Evolutionary conservation across 2,329 filamentous ascomycete genomes (phyloP).

Genomic region (Sporothrix schenckii): DNA sequence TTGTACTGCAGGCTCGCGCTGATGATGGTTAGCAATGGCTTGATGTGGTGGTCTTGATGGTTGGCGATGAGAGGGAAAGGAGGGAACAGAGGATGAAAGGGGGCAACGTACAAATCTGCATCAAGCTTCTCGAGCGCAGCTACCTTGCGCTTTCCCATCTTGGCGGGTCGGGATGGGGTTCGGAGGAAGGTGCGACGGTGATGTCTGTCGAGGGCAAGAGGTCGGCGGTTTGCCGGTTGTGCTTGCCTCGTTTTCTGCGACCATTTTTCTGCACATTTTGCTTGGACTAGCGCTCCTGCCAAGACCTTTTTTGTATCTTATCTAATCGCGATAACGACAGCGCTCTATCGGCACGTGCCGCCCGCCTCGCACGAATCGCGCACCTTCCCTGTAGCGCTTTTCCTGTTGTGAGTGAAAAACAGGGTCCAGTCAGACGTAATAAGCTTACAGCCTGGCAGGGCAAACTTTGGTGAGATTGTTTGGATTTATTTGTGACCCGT

Average conservation of each 20-base stretch:
- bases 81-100: slow-evolving; percentile 26
- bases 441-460: neutral
- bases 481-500: neutral
- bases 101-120: slow-evolving; percentile 65
- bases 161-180: slow-evolving; percentile 14
- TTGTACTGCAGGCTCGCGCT: slow-evolving; percentile 88
- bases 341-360: slow-evolving; percentile 24
- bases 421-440: slow-evolving; percentile 1
- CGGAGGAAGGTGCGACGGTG: slow-evolving; percentile 7
- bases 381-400: neutral
- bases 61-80: neutral
- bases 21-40: slow-evolving; percentile 42
- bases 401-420: neutral
- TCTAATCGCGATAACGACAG: slow-evolving; percentile 30
- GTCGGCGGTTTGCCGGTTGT: neutral
- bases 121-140: slow-evolving; percentile 94
- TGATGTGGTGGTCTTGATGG: neutral
- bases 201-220: slow-evolving; percentile 2
- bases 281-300: slow-evolving; percentile 18
- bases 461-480: neutral
- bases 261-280: slow-evolving; percentile 22
- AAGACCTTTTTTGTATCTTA: slow-evolving; percentile 28
- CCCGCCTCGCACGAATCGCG: neutral
- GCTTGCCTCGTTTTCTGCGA: slow-evolving; percentile 9
- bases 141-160: slow-evolving; percentile 84